These are phyloP conservation scores for Xylaria sp. DNA, from an alignment of 2,329 filamentous ascomycete genomes.

Conservation along the genomic window DNA sequence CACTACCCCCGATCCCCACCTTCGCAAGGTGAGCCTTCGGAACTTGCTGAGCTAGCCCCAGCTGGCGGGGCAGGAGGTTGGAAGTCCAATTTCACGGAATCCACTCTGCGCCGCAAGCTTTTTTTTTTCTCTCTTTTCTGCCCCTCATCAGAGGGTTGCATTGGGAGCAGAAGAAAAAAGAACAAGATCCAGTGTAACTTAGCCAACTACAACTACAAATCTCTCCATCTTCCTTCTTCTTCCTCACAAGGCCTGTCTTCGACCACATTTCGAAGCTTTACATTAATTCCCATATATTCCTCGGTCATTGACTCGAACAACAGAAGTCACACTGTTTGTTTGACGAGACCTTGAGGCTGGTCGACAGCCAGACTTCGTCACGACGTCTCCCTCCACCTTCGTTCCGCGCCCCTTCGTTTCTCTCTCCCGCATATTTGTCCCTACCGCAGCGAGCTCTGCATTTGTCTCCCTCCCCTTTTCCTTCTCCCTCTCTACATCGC, in stretches of 20 bases:
- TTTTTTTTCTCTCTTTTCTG: slow-evolving; percentile 40
- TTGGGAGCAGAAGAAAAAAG: slow-evolving; percentile 12
- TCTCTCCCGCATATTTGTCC: slow-evolving; percentile 59
- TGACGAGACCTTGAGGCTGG: slow-evolving; percentile 51
- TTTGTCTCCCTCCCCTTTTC: slow-evolving; percentile 51
- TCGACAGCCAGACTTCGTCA: slow-evolving; percentile 54
- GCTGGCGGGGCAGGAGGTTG: slow-evolving; percentile 21
- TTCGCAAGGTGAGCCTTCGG: background rate
- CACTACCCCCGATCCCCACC: slow-evolving; percentile 10
- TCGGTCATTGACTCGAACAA: slow-evolving; percentile 45
- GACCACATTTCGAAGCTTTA: slow-evolving; percentile 35
- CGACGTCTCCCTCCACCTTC: slow-evolving; percentile 57
- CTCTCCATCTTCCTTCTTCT: background rate
- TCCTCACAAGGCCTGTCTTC: slow-evolving; percentile 38
- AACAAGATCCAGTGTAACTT: slow-evolving; percentile 16
- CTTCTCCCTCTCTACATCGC: slow-evolving; percentile 48
- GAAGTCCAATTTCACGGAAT: slow-evolving; percentile 40
- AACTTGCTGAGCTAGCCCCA: background rate
- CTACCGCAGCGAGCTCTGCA: slow-evolving; percentile 75
- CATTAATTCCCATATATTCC: background rate
- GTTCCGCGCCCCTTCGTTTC: slow-evolving; percentile 63
- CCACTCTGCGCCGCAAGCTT: slow-evolving; percentile 44
- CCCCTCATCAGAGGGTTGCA: slow-evolving; percentile 36
- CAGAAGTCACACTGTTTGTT: slow-evolving; percentile 26
- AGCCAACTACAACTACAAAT: background rate